Evolutionary conservation across 2,329 filamentous ascomycete species (phyloP).

Genomic region (Sordariomycetes sp.): DNA sequence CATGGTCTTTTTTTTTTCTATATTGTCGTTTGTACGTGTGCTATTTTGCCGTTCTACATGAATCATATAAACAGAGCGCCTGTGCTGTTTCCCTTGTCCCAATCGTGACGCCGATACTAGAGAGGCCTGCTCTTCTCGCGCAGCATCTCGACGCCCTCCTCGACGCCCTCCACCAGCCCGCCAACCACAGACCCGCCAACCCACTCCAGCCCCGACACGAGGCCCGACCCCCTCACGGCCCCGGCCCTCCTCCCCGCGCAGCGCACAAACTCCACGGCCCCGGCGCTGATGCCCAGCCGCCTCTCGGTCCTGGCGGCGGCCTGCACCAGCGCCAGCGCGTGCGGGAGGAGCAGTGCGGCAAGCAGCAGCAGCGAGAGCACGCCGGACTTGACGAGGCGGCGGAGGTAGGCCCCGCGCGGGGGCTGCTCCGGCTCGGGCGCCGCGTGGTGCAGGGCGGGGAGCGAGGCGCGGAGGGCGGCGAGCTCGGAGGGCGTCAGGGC

Average conservation of each 20-base stretch:
- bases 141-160: constrained; percentile 2
- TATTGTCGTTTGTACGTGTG: neutral
- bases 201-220: neutral
- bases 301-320: neutral
- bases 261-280: constrained; percentile 1
- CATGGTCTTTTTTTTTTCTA: neutral
- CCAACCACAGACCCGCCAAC: constrained; percentile 1
- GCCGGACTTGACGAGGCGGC: constrained; percentile 1
- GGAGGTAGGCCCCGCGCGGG: neutral
- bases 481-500: constrained; percentile 1
- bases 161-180: constrained; percentile 1
- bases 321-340: neutral
- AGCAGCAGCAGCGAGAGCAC: neutral
- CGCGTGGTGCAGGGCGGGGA: neutral
- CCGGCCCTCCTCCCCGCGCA: neutral
- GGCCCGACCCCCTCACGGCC: neutral
- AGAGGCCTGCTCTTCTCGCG: neutral
- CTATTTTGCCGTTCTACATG: neutral
- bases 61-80: neutral
- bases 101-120: neutral
- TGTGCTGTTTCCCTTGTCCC: neutral
- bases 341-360: neutral
- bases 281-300: neutral
- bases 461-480: neutral
- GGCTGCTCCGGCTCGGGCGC: neutral